phyloP scores from a whole-genome alignment of 768 basidiomycete genomes.

The Symmetrospora coprosmae region DNA sequence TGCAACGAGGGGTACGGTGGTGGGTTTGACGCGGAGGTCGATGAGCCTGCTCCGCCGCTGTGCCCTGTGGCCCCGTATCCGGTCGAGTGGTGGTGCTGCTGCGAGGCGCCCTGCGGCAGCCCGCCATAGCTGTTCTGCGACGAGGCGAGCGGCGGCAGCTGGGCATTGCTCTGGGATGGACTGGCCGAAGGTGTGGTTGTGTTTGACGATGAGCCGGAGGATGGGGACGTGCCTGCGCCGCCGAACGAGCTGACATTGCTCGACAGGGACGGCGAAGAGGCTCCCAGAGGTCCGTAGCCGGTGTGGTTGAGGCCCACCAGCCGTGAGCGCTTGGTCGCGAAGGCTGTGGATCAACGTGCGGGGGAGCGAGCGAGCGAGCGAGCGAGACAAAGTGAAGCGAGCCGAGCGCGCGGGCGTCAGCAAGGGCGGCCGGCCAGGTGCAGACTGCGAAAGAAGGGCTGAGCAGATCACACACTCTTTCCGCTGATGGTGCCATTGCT shows the following conservation, averaged over 20 bases:
- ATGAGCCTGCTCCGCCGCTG: too few species aligned
- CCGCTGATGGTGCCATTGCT: too few species aligned
- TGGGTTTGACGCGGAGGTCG: neutral
- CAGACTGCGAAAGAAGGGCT: too few species aligned
- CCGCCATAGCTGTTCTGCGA: neutral
- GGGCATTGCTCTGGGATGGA: neutral
- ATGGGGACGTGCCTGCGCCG: neutral
- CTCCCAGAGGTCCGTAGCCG: constrained; percentile 5
- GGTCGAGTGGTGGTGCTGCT: neutral
- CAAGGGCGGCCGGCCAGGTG: too few species aligned
- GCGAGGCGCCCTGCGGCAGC: neutral
- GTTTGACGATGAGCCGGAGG: constrained; percentile 1
- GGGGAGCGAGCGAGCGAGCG: too few species aligned
- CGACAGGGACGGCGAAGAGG: neutral
- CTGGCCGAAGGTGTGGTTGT: constrained; percentile 5
- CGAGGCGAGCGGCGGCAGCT: neutral
- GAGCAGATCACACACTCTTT: too few species aligned
- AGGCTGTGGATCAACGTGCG: too few species aligned
- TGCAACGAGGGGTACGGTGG: constrained; percentile 40
- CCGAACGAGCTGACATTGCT: constrained; percentile 1
- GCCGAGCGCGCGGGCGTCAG: too few species aligned
- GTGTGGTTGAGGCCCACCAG: neutral
- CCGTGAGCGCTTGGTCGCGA: neutral
- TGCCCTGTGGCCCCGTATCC: too few species aligned
- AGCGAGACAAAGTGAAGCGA: too few species aligned